phyloP scores from a whole-genome alignment of 2,329 filamentous ascomycete genomes.

The Cytospora leucostoma region DNA sequence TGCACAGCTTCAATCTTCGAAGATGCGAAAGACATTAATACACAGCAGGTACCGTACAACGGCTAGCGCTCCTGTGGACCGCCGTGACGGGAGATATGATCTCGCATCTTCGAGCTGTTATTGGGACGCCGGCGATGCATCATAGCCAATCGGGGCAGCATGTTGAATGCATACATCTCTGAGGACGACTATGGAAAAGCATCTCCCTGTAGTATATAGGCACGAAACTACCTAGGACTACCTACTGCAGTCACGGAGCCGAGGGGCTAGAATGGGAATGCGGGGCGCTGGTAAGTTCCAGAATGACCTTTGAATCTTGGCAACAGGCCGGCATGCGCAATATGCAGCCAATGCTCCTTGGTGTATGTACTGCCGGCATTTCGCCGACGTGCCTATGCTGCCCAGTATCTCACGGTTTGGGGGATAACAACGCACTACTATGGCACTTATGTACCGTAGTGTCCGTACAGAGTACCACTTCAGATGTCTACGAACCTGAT shows the following conservation, averaged over 20 bases:
- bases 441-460: neutral
- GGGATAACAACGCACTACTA: neutral
- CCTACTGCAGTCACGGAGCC: no score
- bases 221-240: no score
- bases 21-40: neutral
- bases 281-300: no score
- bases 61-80: neutral
- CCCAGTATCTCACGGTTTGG: no score
- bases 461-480: neutral
- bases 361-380: neutral
- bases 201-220: neutral
- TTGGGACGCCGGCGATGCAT: constrained; percentile 1
- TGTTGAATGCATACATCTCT: neutral
- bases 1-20: neutral
- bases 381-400: neutral
- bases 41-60: neutral
- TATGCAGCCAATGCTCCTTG: no score
- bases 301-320: no score
- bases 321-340: neutral
- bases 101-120: neutral
- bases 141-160: neutral
- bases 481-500: neutral
- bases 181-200: neutral
- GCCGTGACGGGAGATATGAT: neutral
- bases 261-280: no score